Base-by-base conservation (phyloP, 2,329 filamentous ascomycete genomes). In the Calonectria honghensis region DNA sequence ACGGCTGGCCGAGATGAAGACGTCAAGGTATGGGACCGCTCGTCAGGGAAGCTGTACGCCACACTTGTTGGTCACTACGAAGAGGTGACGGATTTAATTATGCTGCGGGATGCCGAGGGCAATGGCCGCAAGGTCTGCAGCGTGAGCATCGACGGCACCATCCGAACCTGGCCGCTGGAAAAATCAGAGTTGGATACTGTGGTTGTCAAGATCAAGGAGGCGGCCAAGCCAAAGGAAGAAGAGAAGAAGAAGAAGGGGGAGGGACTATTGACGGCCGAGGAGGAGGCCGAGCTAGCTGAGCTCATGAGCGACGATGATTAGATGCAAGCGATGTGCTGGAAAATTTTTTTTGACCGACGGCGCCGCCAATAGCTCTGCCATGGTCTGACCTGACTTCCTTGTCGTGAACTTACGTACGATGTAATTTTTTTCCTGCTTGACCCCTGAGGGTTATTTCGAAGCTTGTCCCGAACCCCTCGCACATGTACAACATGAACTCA, bases 1-100 rank as follows among this genome's bases (percentile, higher is more conserved):
- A 98, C 97, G 1, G 96, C 94, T 2, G 98, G 97, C 72, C 90
- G 97, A 78, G 95, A 98, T 81, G 97, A 99, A 85, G 92, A 98
- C 80, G 89, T 99, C 73, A 94, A 97, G 80, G 90, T 98, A 11
- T 99, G 96, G 96, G 94, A 98, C 83, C 86, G 90, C 61, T 82
- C 92, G 75, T 93, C 92, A 11, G 95, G 95, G 6, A 92, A 93
- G 82, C 87, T 97, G 39, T 90, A 94, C 81, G 94, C 94, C 83
- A 90, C 90, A 10, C 93, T 96, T 75, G 90, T 91, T 48, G 97
- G 97, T 0, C 97, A 99, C 86, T 98, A 92, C 82, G 96, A 99
- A 82, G 97, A 98, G 84, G 93, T 99, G 18, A 98, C 95, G 1
- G 95, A 93, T 45, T 85, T 98, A 54, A 88, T 94, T 2, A 83